These are phyloP conservation scores for Gossypium raimondii DNA, from an alignment of 345 rosid species.

Conservation along the genomic window DNA sequence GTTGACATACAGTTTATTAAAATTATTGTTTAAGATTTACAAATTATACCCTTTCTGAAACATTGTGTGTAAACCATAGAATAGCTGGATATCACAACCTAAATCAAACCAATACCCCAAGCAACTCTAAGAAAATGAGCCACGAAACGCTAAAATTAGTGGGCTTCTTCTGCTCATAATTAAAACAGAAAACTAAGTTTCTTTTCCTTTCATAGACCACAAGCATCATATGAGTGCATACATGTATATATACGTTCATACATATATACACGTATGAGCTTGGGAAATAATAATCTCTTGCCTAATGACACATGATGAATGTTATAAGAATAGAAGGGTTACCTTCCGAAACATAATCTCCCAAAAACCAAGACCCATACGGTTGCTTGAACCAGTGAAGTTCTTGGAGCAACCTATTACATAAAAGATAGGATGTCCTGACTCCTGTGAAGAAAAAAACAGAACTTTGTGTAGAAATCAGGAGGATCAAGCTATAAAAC, in stretches of 20 bases:
- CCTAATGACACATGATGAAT: not conserved
- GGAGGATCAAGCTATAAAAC: not conserved
- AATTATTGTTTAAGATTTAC: not conserved
- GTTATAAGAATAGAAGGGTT: not conserved
- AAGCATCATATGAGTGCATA: not conserved
- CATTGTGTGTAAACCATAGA: not conserved
- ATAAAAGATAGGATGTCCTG: slow-evolving; percentile 48
- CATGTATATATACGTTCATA: not conserved
- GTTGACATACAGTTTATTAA: not conserved
- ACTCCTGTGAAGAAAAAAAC: slow-evolving; percentile 36
- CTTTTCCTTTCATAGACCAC: not conserved
- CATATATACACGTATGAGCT: not conserved
- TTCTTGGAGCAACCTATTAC: slow-evolving; percentile 61
- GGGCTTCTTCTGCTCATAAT: not conserved
- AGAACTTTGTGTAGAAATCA: not conserved
- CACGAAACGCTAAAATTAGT: not conserved
- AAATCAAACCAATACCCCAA: not conserved
- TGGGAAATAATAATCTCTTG: not conserved
- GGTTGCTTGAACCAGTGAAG: slow-evolving; percentile 83
- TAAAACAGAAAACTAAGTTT: not conserved
- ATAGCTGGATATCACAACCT: not conserved
- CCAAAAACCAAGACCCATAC: slow-evolving; percentile 86
- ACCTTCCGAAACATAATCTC: slow-evolving; percentile 81
- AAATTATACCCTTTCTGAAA: not conserved
- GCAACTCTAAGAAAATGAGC: not conserved